These are phyloP conservation scores for Exophiala alcalophila DNA, from an alignment of 2,329 filamentous ascomycete genomes.

Conservation along the genomic window DNA sequence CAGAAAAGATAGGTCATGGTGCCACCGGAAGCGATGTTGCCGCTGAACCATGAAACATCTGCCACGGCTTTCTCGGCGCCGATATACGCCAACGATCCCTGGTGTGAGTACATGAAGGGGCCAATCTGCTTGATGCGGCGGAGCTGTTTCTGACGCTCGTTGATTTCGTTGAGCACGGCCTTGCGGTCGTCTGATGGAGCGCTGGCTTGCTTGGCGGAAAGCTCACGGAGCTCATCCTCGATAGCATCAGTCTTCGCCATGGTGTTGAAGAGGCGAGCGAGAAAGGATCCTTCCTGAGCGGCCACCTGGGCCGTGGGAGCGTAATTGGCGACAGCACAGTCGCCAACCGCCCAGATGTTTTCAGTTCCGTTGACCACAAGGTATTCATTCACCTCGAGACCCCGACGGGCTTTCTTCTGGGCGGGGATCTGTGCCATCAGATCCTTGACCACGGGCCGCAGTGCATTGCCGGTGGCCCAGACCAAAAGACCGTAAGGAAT, in stretches of 20 bases:
- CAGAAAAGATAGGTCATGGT: conserved; percentile 97
- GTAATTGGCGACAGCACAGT: conserved; percentile 96
- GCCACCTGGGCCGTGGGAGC: conserved; percentile 97
- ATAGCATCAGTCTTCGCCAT: conserved; percentile 92
- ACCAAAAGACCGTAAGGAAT: conserved; percentile 95
- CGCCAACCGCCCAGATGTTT: conserved; percentile 96
- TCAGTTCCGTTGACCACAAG: conserved; percentile 95
- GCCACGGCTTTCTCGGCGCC: conserved; percentile 97
- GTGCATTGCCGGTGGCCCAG: conserved; percentile 95
- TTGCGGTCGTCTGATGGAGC: conserved; percentile 62
- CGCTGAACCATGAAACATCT: conserved; percentile 95
- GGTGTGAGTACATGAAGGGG: conserved; percentile 97
- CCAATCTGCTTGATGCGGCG: conserved; percentile 90
- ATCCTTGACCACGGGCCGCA: conserved; percentile 85
- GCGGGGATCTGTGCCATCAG: conserved; percentile 89
- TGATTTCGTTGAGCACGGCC: conserved; percentile 68
- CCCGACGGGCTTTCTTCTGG: conserved; percentile 90
- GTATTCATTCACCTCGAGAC: conserved; percentile 96
- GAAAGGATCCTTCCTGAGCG: conserved; percentile 89
- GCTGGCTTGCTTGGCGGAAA: conserved; percentile 64
- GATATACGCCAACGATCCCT: conserved; percentile 95
- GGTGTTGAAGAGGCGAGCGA: conserved; percentile 95
- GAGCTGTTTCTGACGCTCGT: conserved; percentile 79
- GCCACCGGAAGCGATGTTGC: conserved; percentile 90
- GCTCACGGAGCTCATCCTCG: conserved; percentile 68